A percentile compares a stretch with the other conserved stretches of the same genome.
Evolutionary conservation across 768 basidiomycete genomes (phyloP).

Genomic region (Pleurotus tuoliensis): DNA sequence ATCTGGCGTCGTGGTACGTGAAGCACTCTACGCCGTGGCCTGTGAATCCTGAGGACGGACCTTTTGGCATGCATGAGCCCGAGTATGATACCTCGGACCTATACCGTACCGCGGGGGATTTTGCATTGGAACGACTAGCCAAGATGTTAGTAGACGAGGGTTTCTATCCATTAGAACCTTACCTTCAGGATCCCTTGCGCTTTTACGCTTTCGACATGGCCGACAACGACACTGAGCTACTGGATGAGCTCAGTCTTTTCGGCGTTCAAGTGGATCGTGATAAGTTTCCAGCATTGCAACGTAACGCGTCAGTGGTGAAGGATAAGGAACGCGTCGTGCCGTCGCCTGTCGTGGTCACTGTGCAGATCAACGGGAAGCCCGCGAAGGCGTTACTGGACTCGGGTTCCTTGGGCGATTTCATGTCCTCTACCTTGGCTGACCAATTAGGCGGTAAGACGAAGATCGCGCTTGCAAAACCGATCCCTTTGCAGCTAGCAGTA

Average conservation of each 20-base stretch:
- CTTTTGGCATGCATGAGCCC: too few relatives aligned
- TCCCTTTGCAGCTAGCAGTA: conserved; percentile 34
- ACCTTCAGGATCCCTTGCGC: too few relatives aligned
- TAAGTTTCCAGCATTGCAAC: conserved; percentile 12
- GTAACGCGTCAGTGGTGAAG: conserved; percentile 19
- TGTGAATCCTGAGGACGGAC: too few relatives aligned
- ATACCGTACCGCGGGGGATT: too few relatives aligned
- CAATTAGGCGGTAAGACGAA: conserved; percentile 26
- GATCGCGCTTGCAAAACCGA: conserved; percentile 22
- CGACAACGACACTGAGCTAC: neutral
- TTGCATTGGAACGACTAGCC: too few relatives aligned
- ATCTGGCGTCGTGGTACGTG: too few relatives aligned
- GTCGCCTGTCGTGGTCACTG: conserved; percentile 27
- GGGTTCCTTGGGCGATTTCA: conserved; percentile 38
- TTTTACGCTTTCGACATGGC: neutral
- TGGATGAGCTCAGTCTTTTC: neutral
- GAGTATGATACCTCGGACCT: too few relatives aligned
- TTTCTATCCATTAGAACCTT: too few relatives aligned
- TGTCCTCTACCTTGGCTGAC: conserved; percentile 30
- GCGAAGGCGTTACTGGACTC: conserved; percentile 32
- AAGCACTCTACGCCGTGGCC: too few relatives aligned
- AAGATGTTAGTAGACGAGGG: too few relatives aligned
- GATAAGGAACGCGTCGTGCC: conserved; percentile 18
- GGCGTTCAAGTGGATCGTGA: neutral
- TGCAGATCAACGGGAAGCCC: conserved; percentile 27